Evolutionary conservation across 2,329 filamentous ascomycete genomes (phyloP).

Genomic region (Neocucurbitaria cava): DNA sequence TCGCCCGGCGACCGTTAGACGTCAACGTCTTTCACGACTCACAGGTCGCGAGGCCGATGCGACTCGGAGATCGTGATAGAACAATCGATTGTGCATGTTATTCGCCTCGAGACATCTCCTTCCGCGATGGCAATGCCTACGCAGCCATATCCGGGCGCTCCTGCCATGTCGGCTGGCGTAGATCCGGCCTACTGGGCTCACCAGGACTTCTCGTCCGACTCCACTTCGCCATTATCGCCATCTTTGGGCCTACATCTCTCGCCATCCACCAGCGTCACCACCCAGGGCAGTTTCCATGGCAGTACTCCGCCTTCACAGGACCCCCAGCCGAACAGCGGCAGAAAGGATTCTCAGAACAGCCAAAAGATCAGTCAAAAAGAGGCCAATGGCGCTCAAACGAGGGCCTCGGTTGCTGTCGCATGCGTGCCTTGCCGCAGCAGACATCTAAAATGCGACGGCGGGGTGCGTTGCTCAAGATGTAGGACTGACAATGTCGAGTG

Average conservation of each 20-base stretch:
- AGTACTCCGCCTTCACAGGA: constrained; percentile 42
- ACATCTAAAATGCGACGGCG: constrained; percentile 62
- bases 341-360: constrained; percentile 21
- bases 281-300: constrained; percentile 37
- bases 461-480: constrained; percentile 59
- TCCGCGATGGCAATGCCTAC: constrained; percentile 38
- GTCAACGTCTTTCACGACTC: constrained; percentile 32
- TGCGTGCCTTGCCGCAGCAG: constrained; percentile 61
- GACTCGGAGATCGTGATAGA: constrained; percentile 13
- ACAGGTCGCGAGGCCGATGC: constrained; percentile 24
- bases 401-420: constrained; percentile 52
- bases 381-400: constrained; percentile 24
- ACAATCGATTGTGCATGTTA: constrained; percentile 8
- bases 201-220: constrained; percentile 35
- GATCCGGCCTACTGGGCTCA: constrained; percentile 45
- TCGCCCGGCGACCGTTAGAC: constrained; percentile 23
- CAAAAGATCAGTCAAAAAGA: constrained; percentile 30
- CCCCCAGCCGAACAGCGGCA: constrained; percentile 35
- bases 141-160: constrained; percentile 29
- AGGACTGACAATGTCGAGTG: constrained; percentile 54
- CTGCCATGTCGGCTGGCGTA: constrained; percentile 36
- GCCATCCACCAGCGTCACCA: constrained; percentile 37
- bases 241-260: constrained; percentile 40
- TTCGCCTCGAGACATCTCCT: constrained; percentile 19
- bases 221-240: constrained; percentile 25